Percentiles rank a stretch among this genome's conserved stretches.
Conservation (phyloP, 2,329 filamentous ascomycete species). For the Aspergillus puulaauensis region DNA sequence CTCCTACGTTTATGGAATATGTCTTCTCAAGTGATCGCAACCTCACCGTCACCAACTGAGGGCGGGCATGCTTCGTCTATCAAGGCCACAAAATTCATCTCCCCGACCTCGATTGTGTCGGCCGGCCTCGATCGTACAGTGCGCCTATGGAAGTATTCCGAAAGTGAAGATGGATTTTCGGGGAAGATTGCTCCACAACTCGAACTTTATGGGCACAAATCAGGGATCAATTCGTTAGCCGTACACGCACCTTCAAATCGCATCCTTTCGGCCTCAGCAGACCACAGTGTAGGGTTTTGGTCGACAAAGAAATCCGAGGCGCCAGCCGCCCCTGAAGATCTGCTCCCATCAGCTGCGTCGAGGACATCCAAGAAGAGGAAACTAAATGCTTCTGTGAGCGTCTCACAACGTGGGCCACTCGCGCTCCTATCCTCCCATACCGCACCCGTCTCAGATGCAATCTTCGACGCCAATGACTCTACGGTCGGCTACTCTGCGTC, state of each 20-base stretch:
- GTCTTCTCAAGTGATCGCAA: constrained; percentile 80
- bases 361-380: constrained; percentile 75
- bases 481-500: constrained; percentile 91
- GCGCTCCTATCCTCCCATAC: constrained; percentile 71
- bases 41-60: constrained; percentile 63
- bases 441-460: constrained; percentile 71
- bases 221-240: constrained; percentile 70
- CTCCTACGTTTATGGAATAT: constrained; percentile 85
- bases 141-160: constrained; percentile 83
- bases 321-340: constrained; percentile 68
- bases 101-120: constrained; percentile 74
- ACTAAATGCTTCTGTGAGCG: constrained; percentile 57
- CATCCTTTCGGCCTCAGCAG: constrained; percentile 81
- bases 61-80: constrained; percentile 75
- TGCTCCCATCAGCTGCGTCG: constrained; percentile 66
- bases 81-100: constrained; percentile 82
- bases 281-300: constrained; percentile 87
- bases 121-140: constrained; percentile 82
- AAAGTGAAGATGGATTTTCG: constrained; percentile 61
- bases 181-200: constrained; percentile 68
- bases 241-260: constrained; percentile 72
- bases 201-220: constrained; percentile 80
- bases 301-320: constrained; percentile 74
- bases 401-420: constrained; percentile 74
- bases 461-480: constrained; percentile 80